Percentiles rank a stretch among this genome's conserved stretches.
phyloP scores from a whole-genome alignment of 2,329 filamentous ascomycete species.

The Akanthomyces uredinophilus region DNA sequence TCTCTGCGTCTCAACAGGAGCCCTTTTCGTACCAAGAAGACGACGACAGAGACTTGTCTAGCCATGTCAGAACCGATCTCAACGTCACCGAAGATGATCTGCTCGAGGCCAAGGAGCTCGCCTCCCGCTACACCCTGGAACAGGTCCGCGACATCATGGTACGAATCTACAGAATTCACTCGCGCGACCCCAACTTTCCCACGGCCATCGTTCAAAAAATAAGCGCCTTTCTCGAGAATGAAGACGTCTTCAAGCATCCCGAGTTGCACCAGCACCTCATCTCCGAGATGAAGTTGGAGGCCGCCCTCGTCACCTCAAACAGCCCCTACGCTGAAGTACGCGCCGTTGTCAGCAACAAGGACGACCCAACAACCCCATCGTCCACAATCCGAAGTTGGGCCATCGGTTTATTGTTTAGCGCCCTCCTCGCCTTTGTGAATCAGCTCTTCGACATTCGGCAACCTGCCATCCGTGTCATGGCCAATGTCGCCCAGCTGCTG shows the following conservation, averaged over 20 bases:
- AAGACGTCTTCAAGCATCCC: constrained; percentile 35
- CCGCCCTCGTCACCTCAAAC: constrained; percentile 49
- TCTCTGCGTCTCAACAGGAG: constrained; percentile 20
- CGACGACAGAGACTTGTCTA: constrained; percentile 27
- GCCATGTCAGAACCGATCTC: constrained; percentile 27
- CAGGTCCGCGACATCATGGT: constrained; percentile 39
- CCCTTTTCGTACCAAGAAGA: constrained; percentile 37
- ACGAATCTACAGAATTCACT: constrained; percentile 35
- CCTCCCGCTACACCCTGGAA: constrained; percentile 37
- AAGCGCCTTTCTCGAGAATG: constrained; percentile 38
- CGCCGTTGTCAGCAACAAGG: constrained; percentile 52
- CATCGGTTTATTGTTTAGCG: constrained; percentile 47
- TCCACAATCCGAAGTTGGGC: constrained; percentile 52
- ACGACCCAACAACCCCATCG: constrained; percentile 43
- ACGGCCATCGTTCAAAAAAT: constrained; percentile 35
- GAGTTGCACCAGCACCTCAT: constrained; percentile 45
- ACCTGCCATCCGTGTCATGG: constrained; percentile 48
- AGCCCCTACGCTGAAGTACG: constrained; percentile 55
- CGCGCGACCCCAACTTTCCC: constrained; percentile 40
- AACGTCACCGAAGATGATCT: constrained; percentile 44
- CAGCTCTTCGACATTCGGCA: constrained; percentile 55
- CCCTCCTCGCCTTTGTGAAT: constrained; percentile 47
- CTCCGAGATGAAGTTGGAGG: constrained; percentile 51
- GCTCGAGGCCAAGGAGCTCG: constrained; percentile 40
- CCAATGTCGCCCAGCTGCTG: constrained; percentile 52